Conservation (phyloP, 495 filamentous ascomycete species). For the Aspergillus bridgeri region DNA sequence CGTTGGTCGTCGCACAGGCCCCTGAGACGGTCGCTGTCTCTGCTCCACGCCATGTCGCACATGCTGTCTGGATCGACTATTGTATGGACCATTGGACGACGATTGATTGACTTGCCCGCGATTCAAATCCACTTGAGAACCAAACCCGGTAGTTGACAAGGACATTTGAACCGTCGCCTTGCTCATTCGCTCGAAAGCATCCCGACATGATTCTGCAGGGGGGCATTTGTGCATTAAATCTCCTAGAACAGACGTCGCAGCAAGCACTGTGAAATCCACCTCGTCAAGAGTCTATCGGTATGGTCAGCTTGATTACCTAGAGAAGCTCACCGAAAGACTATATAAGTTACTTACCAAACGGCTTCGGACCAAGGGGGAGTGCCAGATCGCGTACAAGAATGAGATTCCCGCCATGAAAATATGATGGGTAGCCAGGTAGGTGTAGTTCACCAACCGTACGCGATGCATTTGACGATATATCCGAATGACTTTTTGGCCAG, state of each 20-base stretch:
- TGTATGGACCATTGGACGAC: constrained; percentile 16
- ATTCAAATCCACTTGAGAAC: constrained; percentile 44
- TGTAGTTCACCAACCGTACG: constrained; percentile 88
- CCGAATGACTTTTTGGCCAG: constrained; percentile 86
- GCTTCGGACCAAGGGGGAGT: constrained; percentile 82
- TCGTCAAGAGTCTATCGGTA: constrained; percentile 75
- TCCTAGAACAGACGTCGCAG: constrained; percentile 83
- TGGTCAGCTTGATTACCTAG: background rate
- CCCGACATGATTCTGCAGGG: constrained; percentile 79
- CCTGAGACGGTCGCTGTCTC: constrained; percentile 21
- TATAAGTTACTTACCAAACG: constrained; percentile 59
- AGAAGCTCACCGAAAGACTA: background rate
- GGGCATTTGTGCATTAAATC: constrained; percentile 77
- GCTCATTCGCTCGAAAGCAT: constrained; percentile 93
- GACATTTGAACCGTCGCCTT: constrained; percentile 94
- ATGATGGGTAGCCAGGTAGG: constrained; percentile 94
- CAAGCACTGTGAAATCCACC: constrained; percentile 91
- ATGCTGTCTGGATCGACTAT: constrained; percentile 22
- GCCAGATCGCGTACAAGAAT: constrained; percentile 96
- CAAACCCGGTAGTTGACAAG: constrained; percentile 77
- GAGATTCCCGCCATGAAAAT: constrained; percentile 97
- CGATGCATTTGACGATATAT: constrained; percentile 89
- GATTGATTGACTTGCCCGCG: constrained; percentile 17
- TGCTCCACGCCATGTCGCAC: constrained; percentile 22
- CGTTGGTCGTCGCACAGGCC: constrained; percentile 24